Base-by-base conservation (phyloP, 2,329 filamentous ascomycete genomes). In the Ascochyta koolunga region DNA sequence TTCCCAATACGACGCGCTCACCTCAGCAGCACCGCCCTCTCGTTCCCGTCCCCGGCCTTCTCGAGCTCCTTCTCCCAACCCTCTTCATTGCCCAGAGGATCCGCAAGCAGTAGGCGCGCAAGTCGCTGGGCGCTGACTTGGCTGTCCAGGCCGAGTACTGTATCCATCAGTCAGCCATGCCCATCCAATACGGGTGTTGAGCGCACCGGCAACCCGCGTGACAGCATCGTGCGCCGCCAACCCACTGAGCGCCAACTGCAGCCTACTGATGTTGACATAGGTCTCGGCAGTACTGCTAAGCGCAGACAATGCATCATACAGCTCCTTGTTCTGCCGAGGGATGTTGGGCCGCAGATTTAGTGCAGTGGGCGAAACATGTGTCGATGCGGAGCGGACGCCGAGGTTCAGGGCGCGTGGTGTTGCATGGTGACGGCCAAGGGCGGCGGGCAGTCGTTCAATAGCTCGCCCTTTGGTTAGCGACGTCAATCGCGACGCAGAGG, bases 221-320 rank as follows among this genome's bases (percentile, higher is more conserved):
- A 84, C 77, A 2, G 83, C 80, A 56, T 77, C 73, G 40, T 81
- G 76, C 21, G 77, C 79, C 65, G 85, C 83, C 58, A 88, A 68
- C 19, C 89, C 86, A 59, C 85, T 82, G 19, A 91, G 76, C 11
- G 89, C 89, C 62, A 93, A 82, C 72, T 90, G 87, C 39, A 93
- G 70, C 50, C 88, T 81, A 25, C 88, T 85, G n/a, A 88, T 80
- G 66, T 89, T 89, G 47, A 89, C 80, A 62, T 86, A 82, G 53
- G 80, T 82, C 21, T 84, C 80, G 2, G 86, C 85, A 42, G 83
- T 77, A 45, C 82, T 83, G 64, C 89, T 82, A 2, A 93, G 79
- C 19, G 83, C 80, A 1, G 80, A 71, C 0, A 93, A 78, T 2
- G 84, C 78, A 37, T 80, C 74, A 58, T 88, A 80, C 5, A 91